phyloP scores from a whole-genome alignment of 352 stramenopile genomes.

The Phytophthora pistaciae region DNA sequence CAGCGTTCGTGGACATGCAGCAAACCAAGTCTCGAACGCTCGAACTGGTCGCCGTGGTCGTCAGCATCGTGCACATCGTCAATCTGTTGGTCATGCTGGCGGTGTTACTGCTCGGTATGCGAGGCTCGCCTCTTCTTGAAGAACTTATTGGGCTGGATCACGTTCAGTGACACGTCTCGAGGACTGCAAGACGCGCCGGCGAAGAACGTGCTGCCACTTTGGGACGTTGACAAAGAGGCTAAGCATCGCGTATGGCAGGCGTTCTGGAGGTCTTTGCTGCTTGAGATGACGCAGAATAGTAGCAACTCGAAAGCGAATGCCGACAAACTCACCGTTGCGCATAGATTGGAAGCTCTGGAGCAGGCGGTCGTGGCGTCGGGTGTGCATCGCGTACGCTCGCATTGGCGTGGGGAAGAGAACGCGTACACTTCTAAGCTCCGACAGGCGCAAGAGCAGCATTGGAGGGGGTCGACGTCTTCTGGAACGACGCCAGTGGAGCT shows the following conservation, averaged over 20 bases:
- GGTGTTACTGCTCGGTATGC: neutral
- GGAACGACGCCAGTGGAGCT: neutral
- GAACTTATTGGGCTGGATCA: neutral
- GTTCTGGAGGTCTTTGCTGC: neutral
- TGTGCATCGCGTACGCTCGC: neutral
- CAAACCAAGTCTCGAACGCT: neutral
- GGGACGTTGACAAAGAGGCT: neutral
- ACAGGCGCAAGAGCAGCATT: neutral
- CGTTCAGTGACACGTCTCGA: neutral
- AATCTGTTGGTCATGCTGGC: neutral
- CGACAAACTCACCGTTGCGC: neutral
- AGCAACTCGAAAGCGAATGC: neutral
- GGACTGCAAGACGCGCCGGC: neutral
- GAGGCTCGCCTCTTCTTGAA: neutral
- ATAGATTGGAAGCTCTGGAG: neutral
- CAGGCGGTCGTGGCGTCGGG: neutral
- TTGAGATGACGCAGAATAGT: neutral
- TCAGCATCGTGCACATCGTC: neutral
- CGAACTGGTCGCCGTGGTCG: neutral
- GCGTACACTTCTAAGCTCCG: neutral
- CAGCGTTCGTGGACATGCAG: neutral
- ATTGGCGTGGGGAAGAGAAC: neutral
- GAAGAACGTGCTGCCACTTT: neutral
- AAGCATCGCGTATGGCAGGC: neutral
- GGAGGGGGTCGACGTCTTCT: neutral